Evolutionary conservation across 345 rosid species (phyloP), one percentile per base, ranked within the genome.

Genomic region (Dipteronia sinensis): DNA sequence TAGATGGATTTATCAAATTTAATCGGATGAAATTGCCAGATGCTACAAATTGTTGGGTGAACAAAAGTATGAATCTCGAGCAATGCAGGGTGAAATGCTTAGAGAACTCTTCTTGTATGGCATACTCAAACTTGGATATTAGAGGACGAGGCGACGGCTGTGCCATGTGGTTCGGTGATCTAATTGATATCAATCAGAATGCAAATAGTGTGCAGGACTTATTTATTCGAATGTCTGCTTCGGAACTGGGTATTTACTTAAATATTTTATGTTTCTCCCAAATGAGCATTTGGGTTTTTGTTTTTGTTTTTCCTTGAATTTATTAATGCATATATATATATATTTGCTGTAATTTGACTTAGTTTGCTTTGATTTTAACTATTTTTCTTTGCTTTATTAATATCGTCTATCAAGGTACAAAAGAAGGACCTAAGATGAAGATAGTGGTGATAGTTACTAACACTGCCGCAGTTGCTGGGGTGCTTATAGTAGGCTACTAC

Each of bases 31-130:
- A 81, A 67, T 27, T 83, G 83, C 88, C 88, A 2, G 83, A 87
- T 34, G 55, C 78, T 31, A 34, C 58, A 11, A 25, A 74, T 16
- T 38, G 80, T 23, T 82, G 70, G 49, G 63, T 78, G 34, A 74
- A 65, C 75, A 62, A 23, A 1, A 59, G 69, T 69, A 46, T 80
- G 66, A 71, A 65, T 15, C 71, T 80, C 3, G 27, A 29, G 58
- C 82, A 83, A 23, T 87, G 88, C 66, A 69, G 70, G 53, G 19
- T 1, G n/a, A 17, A 73, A 78, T 87, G 88, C 75, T 64, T 67
- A 27, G 55, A 73, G 58, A 83, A 83, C 17, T 85, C 88, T 74
- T 79, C 85, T 16, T 87, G 90, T n/a, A 78, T 49, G 6, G 90
- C 88, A 53, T 87, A 81, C 65, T 76, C 85, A 1, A 75, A 56